Percentiles rank a stretch among this genome's conserved stretches.
These are phyloP conservation scores for Dipteronia sinensis DNA, from an alignment of 345 rosid genomes.

Conservation along the genomic window DNA sequence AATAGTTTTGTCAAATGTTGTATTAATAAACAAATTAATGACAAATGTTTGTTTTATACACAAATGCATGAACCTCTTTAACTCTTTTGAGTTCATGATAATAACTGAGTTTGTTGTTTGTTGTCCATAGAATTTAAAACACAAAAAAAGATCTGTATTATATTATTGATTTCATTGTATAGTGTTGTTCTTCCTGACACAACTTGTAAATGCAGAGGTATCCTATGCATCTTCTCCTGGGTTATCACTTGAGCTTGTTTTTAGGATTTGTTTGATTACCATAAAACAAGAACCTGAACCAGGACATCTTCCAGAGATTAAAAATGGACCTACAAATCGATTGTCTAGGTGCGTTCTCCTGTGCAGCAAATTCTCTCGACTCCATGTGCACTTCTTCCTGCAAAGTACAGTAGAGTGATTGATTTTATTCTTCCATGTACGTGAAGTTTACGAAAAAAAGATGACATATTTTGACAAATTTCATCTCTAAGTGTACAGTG, in stretches of 20 bases:
- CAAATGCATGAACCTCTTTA: conserved; percentile 15
- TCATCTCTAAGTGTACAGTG: background rate
- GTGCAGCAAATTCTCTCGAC: conserved; percentile 27
- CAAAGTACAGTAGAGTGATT: background rate
- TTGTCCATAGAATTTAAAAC: background rate
- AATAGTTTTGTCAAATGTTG: conserved; percentile 7
- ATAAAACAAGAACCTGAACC: conserved; percentile 40
- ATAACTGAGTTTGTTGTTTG: background rate
- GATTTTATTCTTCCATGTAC: background rate
- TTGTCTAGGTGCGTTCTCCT: conserved; percentile 29
- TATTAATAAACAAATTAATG: conserved; percentile 8
- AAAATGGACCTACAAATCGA: conserved; percentile 28
- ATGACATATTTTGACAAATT: background rate
- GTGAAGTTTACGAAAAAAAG: background rate
- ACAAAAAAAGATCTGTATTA: background rate
- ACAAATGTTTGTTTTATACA: conserved; percentile 14
- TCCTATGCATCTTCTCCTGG: conserved; percentile 5
- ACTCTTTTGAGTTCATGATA: background rate
- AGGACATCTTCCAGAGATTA: conserved; percentile 45
- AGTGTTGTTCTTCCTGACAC: background rate
- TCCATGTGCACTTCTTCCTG: conserved; percentile 42
- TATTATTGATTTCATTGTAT: background rate
- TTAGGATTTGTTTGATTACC: conserved; percentile 4
- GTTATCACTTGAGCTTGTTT: conserved; percentile 14
- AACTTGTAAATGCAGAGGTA: background rate